Evolutionary conservation across 768 basidiomycete species (phyloP).

Genomic region (Boletus tylopilopsis): DNA sequence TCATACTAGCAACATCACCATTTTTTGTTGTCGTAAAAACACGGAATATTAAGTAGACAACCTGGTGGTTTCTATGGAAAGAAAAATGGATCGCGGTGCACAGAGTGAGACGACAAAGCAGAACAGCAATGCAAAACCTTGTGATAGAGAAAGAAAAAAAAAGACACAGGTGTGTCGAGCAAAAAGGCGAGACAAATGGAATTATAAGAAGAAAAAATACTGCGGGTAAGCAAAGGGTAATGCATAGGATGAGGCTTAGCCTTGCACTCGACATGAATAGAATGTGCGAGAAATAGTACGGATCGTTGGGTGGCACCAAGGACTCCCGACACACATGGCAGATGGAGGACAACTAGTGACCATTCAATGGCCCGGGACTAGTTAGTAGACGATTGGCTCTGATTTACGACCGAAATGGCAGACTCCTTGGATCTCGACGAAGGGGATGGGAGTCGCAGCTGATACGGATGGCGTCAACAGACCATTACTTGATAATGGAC

Average conservation of each 20-base stretch:
- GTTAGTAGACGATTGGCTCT: constrained; percentile 71
- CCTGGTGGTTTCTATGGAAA: too few relatives aligned
- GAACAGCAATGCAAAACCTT: too few relatives aligned
- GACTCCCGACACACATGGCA: constrained; percentile 15
- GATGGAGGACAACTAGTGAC: constrained; percentile 39
- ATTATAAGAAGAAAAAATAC: constrained; percentile 6
- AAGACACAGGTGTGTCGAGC: too few relatives aligned
- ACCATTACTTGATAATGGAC: constrained; percentile 43
- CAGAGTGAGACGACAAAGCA: too few relatives aligned
- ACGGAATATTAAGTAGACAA: too few relatives aligned
- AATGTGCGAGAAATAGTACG: constrained; percentile 13
- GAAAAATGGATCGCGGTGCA: too few relatives aligned
- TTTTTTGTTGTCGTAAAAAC: too few relatives aligned
- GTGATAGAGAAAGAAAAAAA: too few relatives aligned
- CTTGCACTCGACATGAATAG: constrained; percentile 21
- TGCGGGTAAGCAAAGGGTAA: constrained; percentile 22
- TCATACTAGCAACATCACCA: too few relatives aligned
- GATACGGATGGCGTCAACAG: constrained; percentile 66
- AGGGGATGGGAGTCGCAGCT: constrained; percentile 47
- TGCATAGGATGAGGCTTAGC: constrained; percentile 29
- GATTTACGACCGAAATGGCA: constrained; percentile 65
- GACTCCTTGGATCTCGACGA: constrained; percentile 83
- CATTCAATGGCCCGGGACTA: constrained; percentile 69
- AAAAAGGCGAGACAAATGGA: too few relatives aligned
- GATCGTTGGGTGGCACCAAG: constrained; percentile 13